Evolutionary conservation across 805 yeast species (phyloP).

Genomic region (Barnettozyma sp.): DNA sequence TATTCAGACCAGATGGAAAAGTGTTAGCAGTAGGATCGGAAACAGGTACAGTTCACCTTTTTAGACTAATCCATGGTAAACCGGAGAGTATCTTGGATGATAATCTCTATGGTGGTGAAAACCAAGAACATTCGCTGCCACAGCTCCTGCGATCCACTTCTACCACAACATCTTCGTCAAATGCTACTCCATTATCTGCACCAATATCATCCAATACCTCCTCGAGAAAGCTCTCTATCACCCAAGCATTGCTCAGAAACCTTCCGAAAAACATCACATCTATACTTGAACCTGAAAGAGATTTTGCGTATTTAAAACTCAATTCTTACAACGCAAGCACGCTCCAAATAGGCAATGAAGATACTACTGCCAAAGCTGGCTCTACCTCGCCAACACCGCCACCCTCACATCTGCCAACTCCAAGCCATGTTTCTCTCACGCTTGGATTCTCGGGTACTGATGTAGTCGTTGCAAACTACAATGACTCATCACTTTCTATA

Average conservation of each 20-base stretch:
- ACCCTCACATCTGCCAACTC: slow-evolving; percentile 2
- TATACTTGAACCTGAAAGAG: slow-evolving; percentile 58
- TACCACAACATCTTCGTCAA: not conserved
- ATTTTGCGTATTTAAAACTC: slow-evolving; percentile 53
- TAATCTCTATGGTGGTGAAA: not conserved
- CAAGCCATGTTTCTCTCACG: not conserved
- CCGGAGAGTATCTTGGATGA: not conserved
- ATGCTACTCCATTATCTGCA: too few relatives aligned
- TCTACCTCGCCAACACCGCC: not conserved
- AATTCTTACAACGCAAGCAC: slow-evolving; percentile 9
- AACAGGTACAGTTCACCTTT: slow-evolving; percentile 61
- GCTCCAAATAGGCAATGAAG: not conserved
- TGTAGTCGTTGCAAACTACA: slow-evolving; percentile 19
- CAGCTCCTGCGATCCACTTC: slow-evolving; percentile 12
- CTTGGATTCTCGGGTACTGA: slow-evolving; percentile 19
- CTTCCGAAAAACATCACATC: slow-evolving; percentile 33
- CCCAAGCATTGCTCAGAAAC: slow-evolving; percentile 23
- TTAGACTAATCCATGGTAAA: slow-evolving; percentile 32
- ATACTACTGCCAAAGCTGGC: not conserved
- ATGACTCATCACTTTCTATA: slow-evolving; percentile 46
- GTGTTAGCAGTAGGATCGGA: slow-evolving; percentile 52
- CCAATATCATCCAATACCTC: slow-evolving; percentile 3
- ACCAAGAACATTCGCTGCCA: slow-evolving; percentile 10
- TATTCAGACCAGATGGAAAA: slow-evolving; percentile 43
- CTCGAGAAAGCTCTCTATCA: slow-evolving; percentile 18